Percentiles rank a stretch among this genome's conserved stretches.
phyloP scores from a whole-genome alignment of 805 yeast genomes.

The Candida oleophila region DNA sequence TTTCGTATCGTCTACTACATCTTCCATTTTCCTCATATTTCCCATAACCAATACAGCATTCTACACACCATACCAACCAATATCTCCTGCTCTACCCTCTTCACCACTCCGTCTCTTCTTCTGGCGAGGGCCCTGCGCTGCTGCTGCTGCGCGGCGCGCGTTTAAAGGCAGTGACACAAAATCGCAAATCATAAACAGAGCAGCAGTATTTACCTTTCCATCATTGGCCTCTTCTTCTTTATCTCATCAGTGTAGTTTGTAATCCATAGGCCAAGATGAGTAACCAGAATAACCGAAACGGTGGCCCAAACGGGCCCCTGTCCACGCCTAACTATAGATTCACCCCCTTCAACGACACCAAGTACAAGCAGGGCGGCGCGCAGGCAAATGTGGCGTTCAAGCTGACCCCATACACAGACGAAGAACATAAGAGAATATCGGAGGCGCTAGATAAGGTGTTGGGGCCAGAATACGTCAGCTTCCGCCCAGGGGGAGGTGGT shows the following conservation, averaged over 20 bases:
- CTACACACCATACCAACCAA: not conserved
- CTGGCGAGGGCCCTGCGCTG: not conserved
- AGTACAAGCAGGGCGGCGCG: slow-evolving; percentile 3
- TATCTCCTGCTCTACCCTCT: not conserved
- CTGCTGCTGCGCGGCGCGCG: not conserved
- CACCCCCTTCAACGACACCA: slow-evolving; percentile 3
- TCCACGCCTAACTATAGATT: not conserved
- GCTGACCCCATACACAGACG: slow-evolving; percentile 28
- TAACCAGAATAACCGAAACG: not conserved
- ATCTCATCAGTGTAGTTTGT: no score
- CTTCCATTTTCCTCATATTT: no score
- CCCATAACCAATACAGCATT: no score
- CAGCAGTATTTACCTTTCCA: not conserved
- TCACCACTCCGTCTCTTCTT: not conserved
- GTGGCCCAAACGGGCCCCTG: not conserved
- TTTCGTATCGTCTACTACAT: no score
- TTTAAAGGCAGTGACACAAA: not conserved
- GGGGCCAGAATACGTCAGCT: slow-evolving; percentile 78
- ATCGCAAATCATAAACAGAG: slow-evolving; percentile 1
- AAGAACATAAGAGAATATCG: slow-evolving; percentile 37
- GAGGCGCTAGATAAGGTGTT: slow-evolving; percentile 37
- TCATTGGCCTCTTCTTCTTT: no score
- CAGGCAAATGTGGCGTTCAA: slow-evolving; percentile 7
- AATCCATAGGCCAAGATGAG: no score
- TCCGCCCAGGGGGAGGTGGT: slow-evolving; percentile 74